Evolutionary conservation across 1,139 yeast genomes (phyloP).

Genomic region (Kodamaea sp.): DNA sequence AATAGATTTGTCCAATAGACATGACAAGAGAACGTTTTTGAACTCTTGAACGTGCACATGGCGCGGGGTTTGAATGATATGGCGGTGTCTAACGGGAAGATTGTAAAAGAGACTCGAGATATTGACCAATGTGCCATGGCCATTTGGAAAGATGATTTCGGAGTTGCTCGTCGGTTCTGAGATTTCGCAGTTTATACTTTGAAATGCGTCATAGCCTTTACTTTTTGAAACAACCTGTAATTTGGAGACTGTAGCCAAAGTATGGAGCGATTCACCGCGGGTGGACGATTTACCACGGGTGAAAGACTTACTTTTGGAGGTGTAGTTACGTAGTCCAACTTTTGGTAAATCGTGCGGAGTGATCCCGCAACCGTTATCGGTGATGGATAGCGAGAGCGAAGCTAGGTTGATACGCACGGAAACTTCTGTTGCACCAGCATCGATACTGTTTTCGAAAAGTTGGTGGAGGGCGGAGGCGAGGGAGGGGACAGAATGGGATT

Average conservation of each 20-base stretch:
- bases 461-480: conserved; percentile 55
- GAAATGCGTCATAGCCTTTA: not conserved
- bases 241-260: conserved; percentile 41
- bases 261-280: conserved; percentile 74
- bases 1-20: too few species aligned
- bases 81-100: conserved; percentile 51
- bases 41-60: too few species aligned
- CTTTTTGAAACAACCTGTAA: conserved; percentile 35
- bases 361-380: conserved; percentile 80
- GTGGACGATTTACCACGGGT: too few species aligned
- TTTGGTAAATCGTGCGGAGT: conserved; percentile 51
- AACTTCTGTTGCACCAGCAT: conserved; percentile 66
- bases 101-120: conserved; percentile 49
- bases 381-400: conserved; percentile 54
- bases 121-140: conserved; percentile 49
- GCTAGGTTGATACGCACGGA: conserved; percentile 61
- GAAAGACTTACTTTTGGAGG: conserved; percentile 59
- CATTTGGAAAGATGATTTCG: conserved; percentile 1
- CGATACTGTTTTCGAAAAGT: conserved; percentile 74
- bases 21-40: too few species aligned
- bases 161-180: too few species aligned
- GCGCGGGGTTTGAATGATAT: too few species aligned
- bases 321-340: conserved; percentile 64
- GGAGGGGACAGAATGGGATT: conserved; percentile 2
- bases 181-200: not conserved